These are phyloP conservation scores for Stylosanthes scabra DNA, from an alignment of 331 rosid species.

Conservation along the genomic window DNA sequence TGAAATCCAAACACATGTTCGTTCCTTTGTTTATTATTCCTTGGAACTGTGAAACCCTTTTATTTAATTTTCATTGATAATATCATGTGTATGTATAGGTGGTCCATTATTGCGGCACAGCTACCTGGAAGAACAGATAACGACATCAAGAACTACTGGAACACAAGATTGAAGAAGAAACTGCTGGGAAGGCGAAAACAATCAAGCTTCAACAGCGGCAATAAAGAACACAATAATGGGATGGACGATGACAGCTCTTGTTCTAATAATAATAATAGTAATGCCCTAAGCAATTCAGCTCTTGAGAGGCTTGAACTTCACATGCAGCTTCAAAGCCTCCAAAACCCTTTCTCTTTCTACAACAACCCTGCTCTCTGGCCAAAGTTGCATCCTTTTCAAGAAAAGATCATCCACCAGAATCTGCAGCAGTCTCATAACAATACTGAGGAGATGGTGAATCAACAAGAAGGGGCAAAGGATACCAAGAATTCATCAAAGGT, in stretches of 20 bases:
- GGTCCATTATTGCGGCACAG: conserved; percentile 99
- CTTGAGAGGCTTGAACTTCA: conserved; percentile 95
- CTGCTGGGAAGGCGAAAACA: conserved; percentile 86
- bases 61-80: too few relatives aligned
- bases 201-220: conserved; percentile 36
- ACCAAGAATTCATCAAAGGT: conserved; percentile 31
- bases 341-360: conserved; percentile 76
- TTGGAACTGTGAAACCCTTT: conserved; percentile 6
- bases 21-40: conserved; percentile 10
- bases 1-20: conserved; percentile 10
- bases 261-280: conserved; percentile 24
- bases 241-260: conserved; percentile 42
- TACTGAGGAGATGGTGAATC: conserved; percentile 20
- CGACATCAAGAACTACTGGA: conserved; percentile 98
- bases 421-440: conserved; percentile 1
- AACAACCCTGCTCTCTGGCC: conserved; percentile 71
- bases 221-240: conserved; percentile 26
- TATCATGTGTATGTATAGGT: conserved; percentile 55
- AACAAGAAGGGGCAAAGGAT: conserved; percentile 35
- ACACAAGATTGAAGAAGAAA: conserved; percentile 93
- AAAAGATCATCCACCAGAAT: conserved; percentile 54
- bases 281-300: conserved; percentile 77
- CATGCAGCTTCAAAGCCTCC: conserved; percentile 89
- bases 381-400: conserved; percentile 65
- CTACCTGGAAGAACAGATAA: conserved; percentile 99